A percentile compares a stretch with the other conserved stretches of the same genome.
phyloP scores from a whole-genome alignment of 2,329 filamentous ascomycete species.

The Colletotrichum sp. region DNA sequence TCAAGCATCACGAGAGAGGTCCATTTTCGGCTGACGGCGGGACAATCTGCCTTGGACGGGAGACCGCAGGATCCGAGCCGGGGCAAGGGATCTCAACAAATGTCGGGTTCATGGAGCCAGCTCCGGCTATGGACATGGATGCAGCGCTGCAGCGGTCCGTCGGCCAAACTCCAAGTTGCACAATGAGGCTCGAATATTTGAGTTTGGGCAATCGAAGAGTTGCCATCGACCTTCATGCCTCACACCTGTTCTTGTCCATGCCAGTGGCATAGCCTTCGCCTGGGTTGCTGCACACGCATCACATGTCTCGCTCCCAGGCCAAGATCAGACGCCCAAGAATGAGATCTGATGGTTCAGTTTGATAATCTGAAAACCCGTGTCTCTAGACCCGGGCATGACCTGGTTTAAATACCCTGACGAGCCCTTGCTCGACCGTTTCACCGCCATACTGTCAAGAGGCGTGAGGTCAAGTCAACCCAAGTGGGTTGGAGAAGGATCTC shows the following conservation, averaged over 20 bases:
- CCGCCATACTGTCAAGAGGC: neutral
- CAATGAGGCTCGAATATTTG: neutral
- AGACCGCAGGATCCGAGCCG: neutral
- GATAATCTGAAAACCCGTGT: neutral
- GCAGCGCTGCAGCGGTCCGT: neutral
- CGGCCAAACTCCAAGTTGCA: neutral
- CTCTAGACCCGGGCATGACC: neutral
- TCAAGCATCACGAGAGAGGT: neutral
- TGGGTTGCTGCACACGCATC: neutral
- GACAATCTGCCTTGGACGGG: too few species aligned
- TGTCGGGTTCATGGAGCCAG: neutral
- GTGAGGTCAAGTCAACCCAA: too few species aligned
- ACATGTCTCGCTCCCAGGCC: neutral
- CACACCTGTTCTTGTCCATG: too few species aligned
- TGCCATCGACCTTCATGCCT: too few species aligned
- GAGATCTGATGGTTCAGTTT: neutral
- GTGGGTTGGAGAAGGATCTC: neutral
- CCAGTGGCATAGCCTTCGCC: too few species aligned
- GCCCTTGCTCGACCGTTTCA: neutral
- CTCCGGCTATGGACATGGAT: neutral
- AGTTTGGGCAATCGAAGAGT: neutral
- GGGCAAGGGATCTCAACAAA: neutral
- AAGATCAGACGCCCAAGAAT: neutral
- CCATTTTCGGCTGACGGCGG: too few species aligned
- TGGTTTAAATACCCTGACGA: neutral